Conservation (phyloP, 257 asterid species). For the Jasminum sambac region DNA sequence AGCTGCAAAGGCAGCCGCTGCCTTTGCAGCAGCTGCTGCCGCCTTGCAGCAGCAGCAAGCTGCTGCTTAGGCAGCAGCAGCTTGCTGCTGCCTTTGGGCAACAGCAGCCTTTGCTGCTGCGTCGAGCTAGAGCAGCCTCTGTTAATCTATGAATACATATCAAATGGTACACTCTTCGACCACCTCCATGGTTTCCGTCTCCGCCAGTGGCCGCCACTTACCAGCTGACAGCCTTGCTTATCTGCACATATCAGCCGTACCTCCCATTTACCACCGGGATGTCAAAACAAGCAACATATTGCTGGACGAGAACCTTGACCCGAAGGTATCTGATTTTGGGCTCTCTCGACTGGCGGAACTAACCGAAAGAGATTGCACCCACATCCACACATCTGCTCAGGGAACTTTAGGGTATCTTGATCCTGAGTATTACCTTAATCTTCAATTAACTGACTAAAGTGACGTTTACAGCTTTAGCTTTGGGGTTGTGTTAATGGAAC, state of each 20-base stretch:
- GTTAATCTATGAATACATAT: constrained; percentile 46
- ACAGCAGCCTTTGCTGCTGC: no score
- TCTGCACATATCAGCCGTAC: constrained; percentile 56
- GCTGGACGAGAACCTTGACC: constrained; percentile 50
- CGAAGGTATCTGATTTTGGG: constrained; percentile 63
- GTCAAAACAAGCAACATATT: constrained; percentile 58
- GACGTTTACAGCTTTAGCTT: constrained; percentile 69
- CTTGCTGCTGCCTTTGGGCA: no score
- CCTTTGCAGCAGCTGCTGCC: no score
- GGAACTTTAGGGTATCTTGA: constrained; percentile 65
- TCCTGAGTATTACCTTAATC: constrained; percentile 58
- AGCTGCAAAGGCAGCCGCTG: no score
- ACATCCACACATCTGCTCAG: constrained; percentile 59
- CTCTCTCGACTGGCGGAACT: constrained; percentile 50
- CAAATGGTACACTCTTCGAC: constrained; percentile 56
- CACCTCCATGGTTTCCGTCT: constrained; percentile 41
- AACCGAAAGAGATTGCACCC: constrained; percentile 46
- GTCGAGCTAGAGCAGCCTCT: constrained; percentile 61
- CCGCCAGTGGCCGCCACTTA: constrained; percentile 31
- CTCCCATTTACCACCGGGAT: constrained; percentile 60
- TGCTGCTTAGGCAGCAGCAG: no score
- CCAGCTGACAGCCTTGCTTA: constrained; percentile 52
- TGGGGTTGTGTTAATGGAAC: constrained; percentile 63
- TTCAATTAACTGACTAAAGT: constrained; percentile 51
- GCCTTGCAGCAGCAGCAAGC: no score